Evolutionary conservation across 805 yeast species (phyloP).

Genomic region (Myxozyma geophila): DNA sequence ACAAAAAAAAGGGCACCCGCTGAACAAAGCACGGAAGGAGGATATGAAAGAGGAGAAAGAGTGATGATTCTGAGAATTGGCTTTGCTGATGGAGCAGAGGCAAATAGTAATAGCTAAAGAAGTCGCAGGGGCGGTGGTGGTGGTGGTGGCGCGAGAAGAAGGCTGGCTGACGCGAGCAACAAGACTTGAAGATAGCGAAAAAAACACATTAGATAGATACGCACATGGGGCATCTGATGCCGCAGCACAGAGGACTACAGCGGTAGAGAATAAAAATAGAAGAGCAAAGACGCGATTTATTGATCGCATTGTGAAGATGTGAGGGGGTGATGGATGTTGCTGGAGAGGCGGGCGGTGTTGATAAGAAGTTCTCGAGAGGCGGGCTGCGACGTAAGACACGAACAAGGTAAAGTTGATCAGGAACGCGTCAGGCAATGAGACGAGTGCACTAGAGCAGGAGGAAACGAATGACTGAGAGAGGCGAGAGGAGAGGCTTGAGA

Average conservation of each 20-base stretch:
- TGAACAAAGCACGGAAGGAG: too few relatives aligned
- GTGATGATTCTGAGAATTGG: too few relatives aligned
- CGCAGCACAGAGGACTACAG: slow-evolving; percentile 9
- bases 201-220: not conserved
- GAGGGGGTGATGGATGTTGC: not conserved
- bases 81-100: not conserved
- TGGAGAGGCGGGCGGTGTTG: not conserved
- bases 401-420: not conserved
- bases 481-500: not conserved
- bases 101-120: not conserved
- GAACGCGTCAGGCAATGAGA: not conserved
- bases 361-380: not conserved
- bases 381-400: not conserved
- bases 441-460: not conserved
- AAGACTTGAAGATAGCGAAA: not conserved
- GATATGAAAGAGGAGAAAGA: too few relatives aligned
- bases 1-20: too few relatives aligned
- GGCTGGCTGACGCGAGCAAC: not conserved
- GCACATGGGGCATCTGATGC: slow-evolving; percentile 18
- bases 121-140: not conserved
- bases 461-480: slow-evolving; percentile 8
- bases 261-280: not conserved
- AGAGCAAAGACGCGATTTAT: slow-evolving; percentile 6
- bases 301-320: slow-evolving; percentile 11
- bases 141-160: not conserved